Evolutionary conservation across 2,329 filamentous ascomycete species (phyloP).

Genomic region (Keithomyces neogunnii): DNA sequence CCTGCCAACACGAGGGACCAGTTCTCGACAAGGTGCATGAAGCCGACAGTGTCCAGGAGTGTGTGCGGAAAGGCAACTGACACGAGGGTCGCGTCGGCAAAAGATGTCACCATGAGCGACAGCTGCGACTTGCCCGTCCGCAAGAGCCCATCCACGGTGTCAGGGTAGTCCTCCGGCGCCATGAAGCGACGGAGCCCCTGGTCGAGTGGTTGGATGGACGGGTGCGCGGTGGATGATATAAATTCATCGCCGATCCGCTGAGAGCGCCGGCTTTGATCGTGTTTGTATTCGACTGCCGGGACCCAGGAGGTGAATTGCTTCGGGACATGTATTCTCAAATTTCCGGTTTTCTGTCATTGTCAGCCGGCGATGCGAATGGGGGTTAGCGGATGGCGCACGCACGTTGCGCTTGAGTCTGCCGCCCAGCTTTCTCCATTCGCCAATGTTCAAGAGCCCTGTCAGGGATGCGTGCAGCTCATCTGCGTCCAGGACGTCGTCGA

Average conservation of each 20-base stretch:
- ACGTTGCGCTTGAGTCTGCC: slow-evolving; percentile 33
- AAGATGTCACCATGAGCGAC: slow-evolving; percentile 37
- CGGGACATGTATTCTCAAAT: slow-evolving; percentile 25
- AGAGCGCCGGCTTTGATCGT: slow-evolving; percentile 28
- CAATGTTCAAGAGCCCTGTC: slow-evolving; percentile 26
- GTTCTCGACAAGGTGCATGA: slow-evolving; percentile 29
- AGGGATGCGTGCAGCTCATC: slow-evolving; percentile 26
- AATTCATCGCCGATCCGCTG: slow-evolving; percentile 31
- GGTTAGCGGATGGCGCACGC: slow-evolving; percentile 7
- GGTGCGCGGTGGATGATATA: slow-evolving; percentile 18
- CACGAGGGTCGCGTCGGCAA: slow-evolving; percentile 41
- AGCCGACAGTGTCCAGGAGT: slow-evolving; percentile 37
- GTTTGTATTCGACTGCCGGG: slow-evolving; percentile 33
- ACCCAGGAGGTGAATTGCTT: slow-evolving; percentile 17
- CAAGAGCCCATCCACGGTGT: slow-evolving; percentile 30
- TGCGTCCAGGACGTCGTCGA: slow-evolving; percentile 24
- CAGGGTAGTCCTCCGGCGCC: not conserved
- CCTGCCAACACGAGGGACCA: slow-evolving; percentile 38
- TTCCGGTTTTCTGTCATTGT: slow-evolving; percentile 8
- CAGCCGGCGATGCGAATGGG: no score
- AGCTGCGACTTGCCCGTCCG: slow-evolving; percentile 34
- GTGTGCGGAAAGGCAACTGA: slow-evolving; percentile 38
- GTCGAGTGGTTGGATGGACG: not conserved
- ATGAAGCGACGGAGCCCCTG: slow-evolving; percentile 1
- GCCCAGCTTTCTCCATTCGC: slow-evolving; percentile 34